A percentile compares a stretch with the other conserved stretches of the same genome.
phyloP scores from a whole-genome alignment of 2,329 filamentous ascomycete species.

The Phaeosphaeriaceae sp. region DNA sequence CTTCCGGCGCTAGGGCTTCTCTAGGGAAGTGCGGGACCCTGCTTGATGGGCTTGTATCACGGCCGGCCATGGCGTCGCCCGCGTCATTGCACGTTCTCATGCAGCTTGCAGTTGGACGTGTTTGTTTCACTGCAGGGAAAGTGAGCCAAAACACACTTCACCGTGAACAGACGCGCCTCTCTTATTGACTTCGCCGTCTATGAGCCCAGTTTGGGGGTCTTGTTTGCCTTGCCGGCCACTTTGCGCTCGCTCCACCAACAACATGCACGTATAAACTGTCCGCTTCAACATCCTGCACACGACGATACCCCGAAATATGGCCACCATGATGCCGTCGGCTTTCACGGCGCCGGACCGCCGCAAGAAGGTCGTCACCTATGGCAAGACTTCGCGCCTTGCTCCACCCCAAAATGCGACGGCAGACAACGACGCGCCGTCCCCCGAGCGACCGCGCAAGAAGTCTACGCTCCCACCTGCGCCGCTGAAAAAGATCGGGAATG shows the following conservation, averaged over 20 bases:
- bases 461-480: conserved; percentile 7
- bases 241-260: conserved; percentile 3
- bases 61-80: conserved; percentile 12
- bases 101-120: background rate
- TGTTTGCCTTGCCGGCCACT: background rate
- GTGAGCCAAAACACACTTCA: conserved; percentile 2
- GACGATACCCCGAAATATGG: conserved; percentile 23
- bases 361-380: conserved; percentile 50
- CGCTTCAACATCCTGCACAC: conserved; percentile 12
- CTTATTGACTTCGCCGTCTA: conserved; percentile 3
- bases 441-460: conserved; percentile 41
- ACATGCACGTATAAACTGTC: conserved; percentile 30
- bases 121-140: conserved; percentile 13
- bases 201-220: background rate
- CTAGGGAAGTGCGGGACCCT: conserved; percentile 3
- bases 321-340: conserved; percentile 34
- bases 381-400: conserved; percentile 41
- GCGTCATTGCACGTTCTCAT: conserved; percentile 21
- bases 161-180: conserved; percentile 10
- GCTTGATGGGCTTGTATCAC: conserved; percentile 10
- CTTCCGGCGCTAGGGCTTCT: conserved; percentile 22
- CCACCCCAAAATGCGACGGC: conserved; percentile 17
- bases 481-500: conserved; percentile 13
- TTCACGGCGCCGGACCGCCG: conserved; percentile 42
- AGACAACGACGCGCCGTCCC: conserved; percentile 39